phyloP scores from a whole-genome alignment of 345 rosid genomes.

The Euphorbia peplus region DNA sequence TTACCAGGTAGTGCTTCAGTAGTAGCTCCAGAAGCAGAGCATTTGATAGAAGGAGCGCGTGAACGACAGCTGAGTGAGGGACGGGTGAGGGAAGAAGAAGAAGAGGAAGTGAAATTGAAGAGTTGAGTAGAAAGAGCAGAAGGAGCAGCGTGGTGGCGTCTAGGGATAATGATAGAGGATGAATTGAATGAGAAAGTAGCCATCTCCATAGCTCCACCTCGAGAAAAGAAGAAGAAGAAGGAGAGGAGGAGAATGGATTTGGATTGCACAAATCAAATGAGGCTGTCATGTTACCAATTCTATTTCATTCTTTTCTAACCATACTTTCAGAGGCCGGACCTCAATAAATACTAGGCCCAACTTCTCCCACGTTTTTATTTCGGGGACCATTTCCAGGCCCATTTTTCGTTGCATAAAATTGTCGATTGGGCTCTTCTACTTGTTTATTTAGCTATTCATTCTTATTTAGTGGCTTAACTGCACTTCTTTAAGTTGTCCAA shows the following conservation, averaged over 20 bases:
- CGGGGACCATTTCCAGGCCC: too few relatives aligned
- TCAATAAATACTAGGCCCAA: constrained; percentile 9
- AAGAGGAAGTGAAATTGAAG: constrained; percentile 45
- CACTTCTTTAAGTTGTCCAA: too few relatives aligned
- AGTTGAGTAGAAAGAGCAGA: constrained; percentile 32
- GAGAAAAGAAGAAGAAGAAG: constrained; percentile 4
- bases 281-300: constrained; percentile 29
- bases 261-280: constrained; percentile 36
- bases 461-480: too few relatives aligned
- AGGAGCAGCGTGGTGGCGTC: constrained; percentile 3
- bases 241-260: constrained; percentile 22
- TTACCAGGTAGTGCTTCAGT: constrained; percentile 56
- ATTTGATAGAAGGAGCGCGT: constrained; percentile 42
- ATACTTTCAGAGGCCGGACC: too few relatives aligned
- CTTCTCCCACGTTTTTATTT: neutral
- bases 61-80: constrained; percentile 44
- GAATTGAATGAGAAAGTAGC: constrained; percentile 40
- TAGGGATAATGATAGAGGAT: constrained; percentile 33
- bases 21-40: constrained; percentile 62
- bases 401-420: too few relatives aligned
- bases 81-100: constrained; percentile 22
- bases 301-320: too few relatives aligned
- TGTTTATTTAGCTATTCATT: too few relatives aligned
- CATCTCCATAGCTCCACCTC: constrained; percentile 46
- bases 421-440: too few relatives aligned